Conservation (phyloP, 2,329 filamentous ascomycete genomes). For the Pseudogymnoascus sp. region DNA sequence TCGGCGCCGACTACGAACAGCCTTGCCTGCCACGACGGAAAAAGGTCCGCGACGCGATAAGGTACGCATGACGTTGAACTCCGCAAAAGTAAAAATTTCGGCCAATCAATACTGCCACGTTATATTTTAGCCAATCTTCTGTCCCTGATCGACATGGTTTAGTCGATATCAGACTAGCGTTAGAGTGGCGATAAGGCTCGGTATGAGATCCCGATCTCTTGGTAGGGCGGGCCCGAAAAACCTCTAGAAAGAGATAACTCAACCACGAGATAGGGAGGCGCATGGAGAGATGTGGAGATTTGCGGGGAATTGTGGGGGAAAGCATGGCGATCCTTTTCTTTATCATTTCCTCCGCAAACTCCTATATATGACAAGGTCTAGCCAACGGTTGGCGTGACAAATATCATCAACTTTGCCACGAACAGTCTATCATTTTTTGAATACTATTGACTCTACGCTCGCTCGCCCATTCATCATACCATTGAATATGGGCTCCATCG, state of each 20-base stretch:
- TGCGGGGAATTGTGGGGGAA: conserved; percentile 6
- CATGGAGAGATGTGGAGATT: not conserved
- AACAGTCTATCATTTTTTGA: not conserved
- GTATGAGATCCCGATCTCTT: conserved; percentile 5
- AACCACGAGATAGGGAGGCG: not conserved
- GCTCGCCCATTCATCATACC: not conserved
- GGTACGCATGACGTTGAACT: not conserved
- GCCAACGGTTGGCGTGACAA: not conserved
- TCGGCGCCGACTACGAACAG: not conserved
- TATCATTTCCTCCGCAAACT: conserved; percentile 7
- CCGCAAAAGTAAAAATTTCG: not conserved
- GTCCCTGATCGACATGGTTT: not conserved
- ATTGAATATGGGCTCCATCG: not conserved
- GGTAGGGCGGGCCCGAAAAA: not conserved
- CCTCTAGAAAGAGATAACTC: not conserved
- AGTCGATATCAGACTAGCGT: not conserved
- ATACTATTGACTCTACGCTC: not conserved
- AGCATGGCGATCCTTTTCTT: not conserved
- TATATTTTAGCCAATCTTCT: not conserved
- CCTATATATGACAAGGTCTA: conserved; percentile 4
- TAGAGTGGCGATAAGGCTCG: not conserved
- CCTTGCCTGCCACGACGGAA: conserved; percentile 1
- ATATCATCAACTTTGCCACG: not conserved
- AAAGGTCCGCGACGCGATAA: not conserved
- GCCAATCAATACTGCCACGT: not conserved